Percentiles rank a stretch among this genome's conserved stretches.
Evolutionary conservation across 2,329 filamentous ascomycete genomes (phyloP).

Genomic region (Penicillium sp.): DNA sequence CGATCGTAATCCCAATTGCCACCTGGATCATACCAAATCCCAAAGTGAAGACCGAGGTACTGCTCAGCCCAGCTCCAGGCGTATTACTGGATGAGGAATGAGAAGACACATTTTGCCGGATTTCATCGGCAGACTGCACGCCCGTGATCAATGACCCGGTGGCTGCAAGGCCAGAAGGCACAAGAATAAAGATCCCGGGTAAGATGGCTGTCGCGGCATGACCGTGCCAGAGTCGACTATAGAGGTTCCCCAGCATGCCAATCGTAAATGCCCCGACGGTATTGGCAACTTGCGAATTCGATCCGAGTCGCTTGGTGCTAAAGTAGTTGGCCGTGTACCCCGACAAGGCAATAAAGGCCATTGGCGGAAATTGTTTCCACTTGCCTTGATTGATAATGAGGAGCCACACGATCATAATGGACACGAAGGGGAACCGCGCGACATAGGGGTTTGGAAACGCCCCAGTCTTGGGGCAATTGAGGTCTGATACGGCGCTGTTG

Average conservation of each 20-base stretch:
- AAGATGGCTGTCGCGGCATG: slow-evolving; percentile 81
- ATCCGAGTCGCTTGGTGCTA: slow-evolving; percentile 56
- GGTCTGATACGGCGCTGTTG: slow-evolving; percentile 49
- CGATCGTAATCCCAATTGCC: slow-evolving; percentile 44
- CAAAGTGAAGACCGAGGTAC: slow-evolving; percentile 30
- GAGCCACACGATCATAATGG: slow-evolving; percentile 69
- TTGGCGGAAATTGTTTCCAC: slow-evolving; percentile 73
- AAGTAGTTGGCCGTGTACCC: slow-evolving; percentile 64
- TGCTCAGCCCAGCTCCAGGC: slow-evolving; percentile 18
- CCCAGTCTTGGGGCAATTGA: slow-evolving; percentile 42
- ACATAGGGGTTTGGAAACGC: slow-evolving; percentile 35
- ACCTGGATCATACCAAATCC: slow-evolving; percentile 45
- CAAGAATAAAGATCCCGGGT: slow-evolving; percentile 75
- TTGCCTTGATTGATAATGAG: slow-evolving; percentile 80
- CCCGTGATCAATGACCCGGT: slow-evolving; percentile 58
- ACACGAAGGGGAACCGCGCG: slow-evolving; percentile 69
- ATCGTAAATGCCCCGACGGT: slow-evolving; percentile 74
- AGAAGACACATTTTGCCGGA: slow-evolving; percentile 34
- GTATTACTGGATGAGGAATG: slow-evolving; percentile 6
- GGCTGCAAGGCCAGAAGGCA: slow-evolving; percentile 59
- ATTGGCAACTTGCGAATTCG: slow-evolving; percentile 72
- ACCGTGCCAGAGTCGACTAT: slow-evolving; percentile 69
- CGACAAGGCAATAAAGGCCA: slow-evolving; percentile 69
- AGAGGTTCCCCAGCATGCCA: slow-evolving; percentile 74
- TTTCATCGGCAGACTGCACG: slow-evolving; percentile 56